phyloP scores from a whole-genome alignment of 1,284 basidiomycete species.

The Ganoderma sinense region DNA sequence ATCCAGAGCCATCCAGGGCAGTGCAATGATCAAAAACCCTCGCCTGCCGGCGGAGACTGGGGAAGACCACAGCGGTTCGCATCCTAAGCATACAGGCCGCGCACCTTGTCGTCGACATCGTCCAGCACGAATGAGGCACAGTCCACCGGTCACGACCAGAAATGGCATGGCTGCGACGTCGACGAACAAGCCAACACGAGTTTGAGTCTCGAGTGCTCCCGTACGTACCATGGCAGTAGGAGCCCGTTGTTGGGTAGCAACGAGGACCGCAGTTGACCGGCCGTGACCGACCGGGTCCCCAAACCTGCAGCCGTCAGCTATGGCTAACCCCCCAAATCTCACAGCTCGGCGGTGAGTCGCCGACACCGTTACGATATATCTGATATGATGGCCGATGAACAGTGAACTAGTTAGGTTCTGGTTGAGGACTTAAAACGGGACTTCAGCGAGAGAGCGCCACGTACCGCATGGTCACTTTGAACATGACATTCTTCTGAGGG shows the following conservation, averaged over 20 bases:
- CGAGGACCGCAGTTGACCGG: slow-evolving; percentile 1
- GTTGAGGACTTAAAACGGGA: not conserved
- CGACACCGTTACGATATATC: not conserved
- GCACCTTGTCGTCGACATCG: not conserved
- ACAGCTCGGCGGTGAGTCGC: not conserved
- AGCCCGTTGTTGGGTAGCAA: not conserved
- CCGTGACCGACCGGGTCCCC: not conserved
- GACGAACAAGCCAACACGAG: not conserved
- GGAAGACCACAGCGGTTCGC: too few species aligned
- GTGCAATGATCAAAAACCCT: not conserved
- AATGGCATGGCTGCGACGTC: not conserved
- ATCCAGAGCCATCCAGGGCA: not conserved
- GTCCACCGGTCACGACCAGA: not conserved
- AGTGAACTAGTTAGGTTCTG: not conserved
- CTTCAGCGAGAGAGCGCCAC: not conserved
- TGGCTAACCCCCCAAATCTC: not conserved
- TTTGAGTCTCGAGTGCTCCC: not conserved
- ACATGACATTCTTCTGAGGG: too few species aligned
- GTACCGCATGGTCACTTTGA: not conserved
- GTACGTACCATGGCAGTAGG: not conserved
- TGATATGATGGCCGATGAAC: not conserved
- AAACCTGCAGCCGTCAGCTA: not conserved
- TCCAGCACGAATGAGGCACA: not conserved
- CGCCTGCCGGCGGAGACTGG: too few species aligned
- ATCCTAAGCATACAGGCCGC: not conserved